Conservation (phyloP, 202 grass and related monocot genomes). For the Musa balbisiana region DNA sequence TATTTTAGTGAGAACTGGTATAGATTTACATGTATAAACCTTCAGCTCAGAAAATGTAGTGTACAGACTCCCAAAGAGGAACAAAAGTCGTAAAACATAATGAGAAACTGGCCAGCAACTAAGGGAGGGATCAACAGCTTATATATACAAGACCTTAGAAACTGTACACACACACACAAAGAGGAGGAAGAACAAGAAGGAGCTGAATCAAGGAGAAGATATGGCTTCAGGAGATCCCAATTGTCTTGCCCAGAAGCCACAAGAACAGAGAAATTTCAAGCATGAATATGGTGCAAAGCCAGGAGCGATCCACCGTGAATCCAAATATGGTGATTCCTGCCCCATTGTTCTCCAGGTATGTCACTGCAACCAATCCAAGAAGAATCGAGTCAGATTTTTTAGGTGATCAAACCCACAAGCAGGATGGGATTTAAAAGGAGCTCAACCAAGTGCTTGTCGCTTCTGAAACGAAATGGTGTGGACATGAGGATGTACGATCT, state of each 20-base stretch:
- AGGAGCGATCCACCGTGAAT: slow-evolving; percentile 73
- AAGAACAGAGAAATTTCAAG: slow-evolving; percentile 70
- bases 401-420: not conserved
- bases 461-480: slow-evolving; percentile 73
- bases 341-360: slow-evolving; percentile 93
- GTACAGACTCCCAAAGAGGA: no score
- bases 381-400: not conserved
- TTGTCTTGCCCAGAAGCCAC: slow-evolving; percentile 90
- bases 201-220: not conserved
- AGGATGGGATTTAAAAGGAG: not conserved
- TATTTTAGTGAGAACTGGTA: no score
- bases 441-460: slow-evolving; percentile 69
- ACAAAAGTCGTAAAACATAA: no score
- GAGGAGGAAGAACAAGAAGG: not conserved
- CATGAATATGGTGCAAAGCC: slow-evolving; percentile 87
- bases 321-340: slow-evolving; percentile 73
- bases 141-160: no score
- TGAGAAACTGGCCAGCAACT: no score
- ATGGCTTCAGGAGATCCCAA: slow-evolving; percentile 19
- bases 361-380: slow-evolving; percentile 48
- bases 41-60: no score
- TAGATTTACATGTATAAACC: no score
- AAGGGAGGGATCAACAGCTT: no score
- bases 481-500: slow-evolving; percentile 32
- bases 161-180: no score